Base-by-base conservation (phyloP, 2,329 filamentous ascomycete genomes). In the Zymoseptoria crescenta region DNA sequence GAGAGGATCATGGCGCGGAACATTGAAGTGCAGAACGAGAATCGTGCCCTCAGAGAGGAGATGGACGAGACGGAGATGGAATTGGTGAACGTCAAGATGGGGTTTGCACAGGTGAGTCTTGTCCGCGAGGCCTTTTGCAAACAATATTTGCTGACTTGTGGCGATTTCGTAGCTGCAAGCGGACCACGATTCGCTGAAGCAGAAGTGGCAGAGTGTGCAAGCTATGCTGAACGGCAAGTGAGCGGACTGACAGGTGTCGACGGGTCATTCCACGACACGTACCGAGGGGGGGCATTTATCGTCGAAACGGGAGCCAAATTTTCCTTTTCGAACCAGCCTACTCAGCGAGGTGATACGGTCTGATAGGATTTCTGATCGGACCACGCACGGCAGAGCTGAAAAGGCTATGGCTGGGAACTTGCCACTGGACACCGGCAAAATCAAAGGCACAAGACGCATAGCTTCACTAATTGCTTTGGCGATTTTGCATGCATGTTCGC, bases 1-100 rank as follows among this genome's bases (percentile, higher is more conserved):
- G 92, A 96, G 57, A 84, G 88, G 56, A 85, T 97, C 68, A 94
- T 97, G 87, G 86, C 91, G 74, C 85, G 91, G 61, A 97, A 97
- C 72, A 83, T 88, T 63, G 91, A 95, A 69, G 92, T 97, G 7
- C 92, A 97, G 70, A 91, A 96, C 67, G 91, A 96, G 77, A 99
- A 97, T 70, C 82, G 88, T 61, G 84, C 81, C 59, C 77, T 99
- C 66, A 92, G 96, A 75, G 93, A 96, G 71, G 89, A 94, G 69
- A 83, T 96, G 82, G 82, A 84, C 4, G 91, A 96, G 67, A 89
- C 97, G 79, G 94, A 97, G 79, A 89, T 92, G 74, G 86, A 91
- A 73, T 79, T 99, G 65, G 93, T 99, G 63, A 85, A 87, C 72
- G 94, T 91, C 1, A 99, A 99, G 82, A 88, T 99, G 89, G 84